Evolutionary conservation across 2,329 filamentous ascomycete species (phyloP).

Genomic region (Keithomyces neogunnii): DNA sequence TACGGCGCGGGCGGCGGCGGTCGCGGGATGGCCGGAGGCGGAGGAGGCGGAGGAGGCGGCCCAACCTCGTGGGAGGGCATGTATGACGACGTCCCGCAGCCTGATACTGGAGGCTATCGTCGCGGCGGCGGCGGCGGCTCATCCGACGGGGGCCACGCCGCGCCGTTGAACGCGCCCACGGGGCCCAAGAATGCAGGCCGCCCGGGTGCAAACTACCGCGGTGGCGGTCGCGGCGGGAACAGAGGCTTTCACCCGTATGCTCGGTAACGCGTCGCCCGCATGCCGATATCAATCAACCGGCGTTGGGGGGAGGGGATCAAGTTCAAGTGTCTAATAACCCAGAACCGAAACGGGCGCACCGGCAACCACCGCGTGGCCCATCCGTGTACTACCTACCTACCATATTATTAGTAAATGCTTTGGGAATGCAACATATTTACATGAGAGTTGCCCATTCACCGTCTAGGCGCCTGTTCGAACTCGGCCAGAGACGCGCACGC

Average conservation of each 20-base stretch:
- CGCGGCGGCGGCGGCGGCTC: constrained; percentile 33
- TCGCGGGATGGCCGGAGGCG: constrained; percentile 22
- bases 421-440: too few species aligned
- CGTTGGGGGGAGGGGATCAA: too few species aligned
- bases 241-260: constrained; percentile 75
- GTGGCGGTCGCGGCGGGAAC: constrained; percentile 69
- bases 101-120: constrained; percentile 44
- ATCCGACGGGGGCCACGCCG: constrained; percentile 35
- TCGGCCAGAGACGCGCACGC: too few species aligned
- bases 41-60: constrained; percentile 38
- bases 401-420: too few species aligned
- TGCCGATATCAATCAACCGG: not conserved
- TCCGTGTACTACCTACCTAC: too few species aligned
- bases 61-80: constrained; percentile 95
- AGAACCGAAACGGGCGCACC: too few species aligned
- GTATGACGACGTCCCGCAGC: constrained; percentile 93
- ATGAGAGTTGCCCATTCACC: too few species aligned
- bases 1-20: constrained; percentile 4
- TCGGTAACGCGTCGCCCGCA: constrained; percentile 16
- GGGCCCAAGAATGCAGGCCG: constrained; percentile 92
- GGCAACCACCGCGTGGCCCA: too few species aligned
- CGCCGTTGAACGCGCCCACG: constrained; percentile 63
- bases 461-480: too few species aligned
- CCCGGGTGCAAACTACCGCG: constrained; percentile 87
- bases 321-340: too few species aligned